A percentile compares a stretch with the other conserved stretches of the same genome.
phyloP scores from a whole-genome alignment of 2,329 filamentous ascomycete species.

The Neofusicoccum parvum region DNA sequence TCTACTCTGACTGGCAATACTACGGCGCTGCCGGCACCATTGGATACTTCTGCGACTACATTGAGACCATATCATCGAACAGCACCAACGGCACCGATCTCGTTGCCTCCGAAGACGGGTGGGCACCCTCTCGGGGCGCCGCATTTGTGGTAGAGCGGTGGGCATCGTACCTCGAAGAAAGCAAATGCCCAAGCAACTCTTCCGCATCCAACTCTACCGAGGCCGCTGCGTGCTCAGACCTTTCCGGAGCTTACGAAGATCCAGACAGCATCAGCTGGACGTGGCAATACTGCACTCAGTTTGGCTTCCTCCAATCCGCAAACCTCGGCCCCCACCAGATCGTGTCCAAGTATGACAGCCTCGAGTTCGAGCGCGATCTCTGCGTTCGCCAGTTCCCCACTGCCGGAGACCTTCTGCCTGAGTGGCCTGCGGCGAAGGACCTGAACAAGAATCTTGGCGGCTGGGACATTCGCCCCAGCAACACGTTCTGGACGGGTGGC shows the following conservation, averaged over 20 bases:
- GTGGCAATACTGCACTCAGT: constrained; percentile 58
- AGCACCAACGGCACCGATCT: constrained; percentile 25
- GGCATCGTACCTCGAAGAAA: constrained; percentile 26
- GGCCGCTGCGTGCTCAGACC: neutral
- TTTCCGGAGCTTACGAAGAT: neutral
- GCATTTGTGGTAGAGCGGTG: constrained; percentile 46
- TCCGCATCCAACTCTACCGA: constrained; percentile 28
- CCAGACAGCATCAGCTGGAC: constrained; percentile 44
- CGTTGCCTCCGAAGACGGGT: constrained; percentile 42
- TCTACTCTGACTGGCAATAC: constrained; percentile 48
- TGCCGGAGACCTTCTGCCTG: constrained; percentile 45
- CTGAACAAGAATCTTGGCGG: constrained; percentile 52
- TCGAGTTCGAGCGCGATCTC: constrained; percentile 46
- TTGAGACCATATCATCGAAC: constrained; percentile 47
- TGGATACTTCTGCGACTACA: constrained; percentile 48
- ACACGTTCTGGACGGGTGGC: constrained; percentile 53
- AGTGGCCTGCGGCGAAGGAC: constrained; percentile 39
- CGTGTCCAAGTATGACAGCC: constrained; percentile 51
- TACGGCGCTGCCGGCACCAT: constrained; percentile 48
- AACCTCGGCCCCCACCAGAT: constrained; percentile 54
- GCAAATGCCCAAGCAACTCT: too few species aligned
- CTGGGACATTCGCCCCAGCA: constrained; percentile 55
- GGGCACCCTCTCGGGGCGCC: constrained; percentile 43
- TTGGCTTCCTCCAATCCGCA: constrained; percentile 53
- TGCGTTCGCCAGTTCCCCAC: constrained; percentile 54